Percentiles rank a stretch among this genome's conserved stretches.
Evolutionary conservation across 257 asterid genomes (phyloP).

Genomic region (Cinchona pubescens): DNA sequence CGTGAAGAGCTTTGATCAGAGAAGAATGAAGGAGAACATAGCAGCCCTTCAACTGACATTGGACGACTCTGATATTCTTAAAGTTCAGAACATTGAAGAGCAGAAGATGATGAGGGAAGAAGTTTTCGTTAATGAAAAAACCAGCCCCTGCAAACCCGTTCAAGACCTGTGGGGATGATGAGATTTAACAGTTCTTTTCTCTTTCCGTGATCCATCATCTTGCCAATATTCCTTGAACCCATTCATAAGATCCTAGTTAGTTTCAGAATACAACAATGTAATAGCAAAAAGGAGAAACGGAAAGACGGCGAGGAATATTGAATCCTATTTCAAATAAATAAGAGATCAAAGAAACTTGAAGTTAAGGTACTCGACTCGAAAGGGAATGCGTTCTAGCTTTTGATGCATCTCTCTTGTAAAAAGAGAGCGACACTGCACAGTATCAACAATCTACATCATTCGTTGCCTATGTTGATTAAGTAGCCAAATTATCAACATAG

Average conservation of each 20-base stretch:
- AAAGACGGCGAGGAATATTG: too few relatives aligned
- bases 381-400: background rate
- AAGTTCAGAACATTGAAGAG: slow-evolving; percentile 58
- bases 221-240: background rate
- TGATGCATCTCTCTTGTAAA: background rate
- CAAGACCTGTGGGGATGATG: slow-evolving; percentile 78
- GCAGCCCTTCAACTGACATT: slow-evolving; percentile 48
- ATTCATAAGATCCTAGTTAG: background rate
- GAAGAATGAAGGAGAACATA: slow-evolving; percentile 69
- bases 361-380: too few relatives aligned
- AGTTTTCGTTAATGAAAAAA: slow-evolving; percentile 49
- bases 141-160: slow-evolving; percentile 70
- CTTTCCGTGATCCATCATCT: background rate
- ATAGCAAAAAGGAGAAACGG: too few relatives aligned
- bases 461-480: background rate
- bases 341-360: background rate
- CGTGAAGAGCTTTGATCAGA: slow-evolving; percentile 68
- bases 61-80: too few relatives aligned
- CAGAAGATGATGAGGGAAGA: slow-evolving; percentile 77
- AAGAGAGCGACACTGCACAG: background rate
- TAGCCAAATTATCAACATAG: background rate
- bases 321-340: background rate
- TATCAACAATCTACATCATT: background rate
- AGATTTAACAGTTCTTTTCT: too few relatives aligned
- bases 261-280: background rate